These are phyloP conservation scores for Croton laevigatus DNA, from an alignment of 441 rosid species.

Conservation along the genomic window DNA sequence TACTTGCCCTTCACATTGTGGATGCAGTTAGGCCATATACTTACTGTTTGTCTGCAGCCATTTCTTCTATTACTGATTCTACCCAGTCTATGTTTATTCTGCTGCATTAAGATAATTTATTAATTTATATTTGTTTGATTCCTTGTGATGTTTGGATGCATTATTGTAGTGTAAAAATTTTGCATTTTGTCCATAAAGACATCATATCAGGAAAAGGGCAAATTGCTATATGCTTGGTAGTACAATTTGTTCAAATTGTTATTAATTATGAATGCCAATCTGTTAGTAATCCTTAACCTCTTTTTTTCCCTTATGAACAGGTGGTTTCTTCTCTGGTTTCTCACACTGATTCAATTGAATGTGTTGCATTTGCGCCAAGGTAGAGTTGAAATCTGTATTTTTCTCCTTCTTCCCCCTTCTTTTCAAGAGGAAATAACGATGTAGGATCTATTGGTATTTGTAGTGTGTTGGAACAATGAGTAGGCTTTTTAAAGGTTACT, in stretches of 20 bases:
- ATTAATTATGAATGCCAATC: background rate
- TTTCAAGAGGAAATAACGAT: background rate
- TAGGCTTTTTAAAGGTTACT: too few relatives aligned
- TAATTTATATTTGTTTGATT: background rate
- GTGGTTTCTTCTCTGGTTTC: conserved; percentile 66
- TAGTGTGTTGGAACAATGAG: too few relatives aligned
- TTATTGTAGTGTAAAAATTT: background rate
- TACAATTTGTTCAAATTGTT: background rate
- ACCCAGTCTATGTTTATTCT: background rate
- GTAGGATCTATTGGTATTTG: background rate
- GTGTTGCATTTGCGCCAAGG: conserved; percentile 65
- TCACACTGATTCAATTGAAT: conserved; percentile 74
- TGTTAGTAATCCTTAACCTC: background rate
- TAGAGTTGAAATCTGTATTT: conserved; percentile 20
- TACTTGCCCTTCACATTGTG: too few relatives aligned
- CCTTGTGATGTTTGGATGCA: conserved; percentile 4
- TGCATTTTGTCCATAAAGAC: background rate
- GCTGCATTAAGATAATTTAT: background rate
- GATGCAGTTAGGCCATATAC: too few relatives aligned
- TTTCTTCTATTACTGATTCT: background rate
- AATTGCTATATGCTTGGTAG: background rate
- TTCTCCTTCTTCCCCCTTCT: background rate
- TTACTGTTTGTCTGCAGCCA: background rate
- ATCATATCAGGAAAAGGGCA: background rate
- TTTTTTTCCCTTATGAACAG: conserved; percentile 35